These are phyloP conservation scores for Wickerhamiella infanticola DNA, from an alignment of 1,139 yeast genomes.

Conservation along the genomic window DNA sequence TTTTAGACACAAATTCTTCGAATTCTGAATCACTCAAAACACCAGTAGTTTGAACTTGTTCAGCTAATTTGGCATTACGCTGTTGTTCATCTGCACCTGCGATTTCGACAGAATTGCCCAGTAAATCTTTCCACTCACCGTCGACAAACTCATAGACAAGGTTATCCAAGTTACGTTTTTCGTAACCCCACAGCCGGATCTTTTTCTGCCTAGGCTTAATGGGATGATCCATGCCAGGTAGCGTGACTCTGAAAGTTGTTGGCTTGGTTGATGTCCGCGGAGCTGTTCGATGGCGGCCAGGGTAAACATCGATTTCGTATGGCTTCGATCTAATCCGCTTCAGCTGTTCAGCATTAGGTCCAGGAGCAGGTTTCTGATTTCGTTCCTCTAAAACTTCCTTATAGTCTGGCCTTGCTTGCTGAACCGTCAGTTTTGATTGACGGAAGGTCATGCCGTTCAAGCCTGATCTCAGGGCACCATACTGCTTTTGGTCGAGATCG, in stretches of 20 bases:
- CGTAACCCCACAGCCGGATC: slow-evolving; percentile 74
- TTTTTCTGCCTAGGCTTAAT: slow-evolving; percentile 17
- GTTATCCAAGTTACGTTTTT: slow-evolving; percentile 43
- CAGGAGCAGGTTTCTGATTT: slow-evolving; percentile 20
- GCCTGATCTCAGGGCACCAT: slow-evolving; percentile 35
- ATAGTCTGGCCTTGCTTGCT: slow-evolving; percentile 33
- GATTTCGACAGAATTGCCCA: slow-evolving; percentile 37
- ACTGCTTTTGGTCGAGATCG: slow-evolving; percentile 31
- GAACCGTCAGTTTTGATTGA: slow-evolving; percentile 50
- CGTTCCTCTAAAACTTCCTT: slow-evolving; percentile 33
- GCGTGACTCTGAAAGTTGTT: slow-evolving; percentile 53
- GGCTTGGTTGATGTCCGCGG: slow-evolving; percentile 37
- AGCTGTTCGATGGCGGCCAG: slow-evolving; percentile 47
- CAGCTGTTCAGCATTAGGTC: slow-evolving; percentile 30
- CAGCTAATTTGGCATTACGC: slow-evolving; percentile 9
- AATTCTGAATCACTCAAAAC: slow-evolving; percentile 17
- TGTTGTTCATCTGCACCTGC: slow-evolving; percentile 13
- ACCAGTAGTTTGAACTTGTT: slow-evolving; percentile 5
- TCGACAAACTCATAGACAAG: slow-evolving; percentile 45
- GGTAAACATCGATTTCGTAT: slow-evolving; percentile 34
- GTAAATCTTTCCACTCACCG: slow-evolving; percentile 74
- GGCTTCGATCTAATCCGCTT: slow-evolving; percentile 22
- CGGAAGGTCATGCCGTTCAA: slow-evolving; percentile 60
- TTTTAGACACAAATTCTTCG: slow-evolving; percentile 21
- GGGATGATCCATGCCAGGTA: slow-evolving; percentile 31